A percentile compares a stretch with the other conserved stretches of the same genome.
These are phyloP conservation scores for Phyllosticta citriasiana DNA, from an alignment of 2,329 filamentous ascomycete species.

Conservation along the genomic window DNA sequence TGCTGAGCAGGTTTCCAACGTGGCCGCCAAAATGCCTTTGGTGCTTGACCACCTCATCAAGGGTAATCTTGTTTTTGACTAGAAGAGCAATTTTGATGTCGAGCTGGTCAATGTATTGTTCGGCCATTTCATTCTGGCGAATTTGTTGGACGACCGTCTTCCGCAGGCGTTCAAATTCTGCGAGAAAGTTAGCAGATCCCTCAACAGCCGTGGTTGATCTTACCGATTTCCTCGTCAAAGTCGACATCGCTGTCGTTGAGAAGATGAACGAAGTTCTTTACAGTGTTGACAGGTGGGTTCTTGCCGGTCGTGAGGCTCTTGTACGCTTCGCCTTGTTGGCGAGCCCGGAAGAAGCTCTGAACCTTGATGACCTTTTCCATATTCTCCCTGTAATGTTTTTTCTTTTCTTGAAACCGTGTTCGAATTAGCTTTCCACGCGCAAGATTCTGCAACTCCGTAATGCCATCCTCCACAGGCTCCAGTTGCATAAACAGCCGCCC, in stretches of 20 bases:
- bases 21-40: constrained; percentile 93
- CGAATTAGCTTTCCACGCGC: constrained; percentile 67
- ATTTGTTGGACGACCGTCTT: constrained; percentile 98
- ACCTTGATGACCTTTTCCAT: constrained; percentile 99
- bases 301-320: constrained; percentile 93
- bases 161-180: constrained; percentile 82
- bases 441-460: constrained; percentile 65
- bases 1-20: constrained; percentile 73
- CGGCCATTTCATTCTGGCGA: constrained; percentile 89
- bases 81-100: constrained; percentile 98
- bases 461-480: constrained; percentile 69
- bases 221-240: constrained; percentile 85
- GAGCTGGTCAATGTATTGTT: constrained; percentile 96
- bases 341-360: constrained; percentile 89
- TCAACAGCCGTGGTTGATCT: constrained; percentile 7
- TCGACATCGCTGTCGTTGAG: constrained; percentile 98
- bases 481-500: constrained; percentile 66
- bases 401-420: constrained; percentile 69
- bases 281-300: constrained; percentile 90
- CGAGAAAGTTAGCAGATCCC: background rate
- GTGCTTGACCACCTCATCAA: constrained; percentile 94
- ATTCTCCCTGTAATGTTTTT: constrained; percentile 82
- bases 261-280: constrained; percentile 96
- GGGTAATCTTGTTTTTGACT: constrained; percentile 98
- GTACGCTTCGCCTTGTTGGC: constrained; percentile 95